Base-by-base conservation (phyloP, 176 grass and related monocot species). In the Luzula sylvatica region DNA sequence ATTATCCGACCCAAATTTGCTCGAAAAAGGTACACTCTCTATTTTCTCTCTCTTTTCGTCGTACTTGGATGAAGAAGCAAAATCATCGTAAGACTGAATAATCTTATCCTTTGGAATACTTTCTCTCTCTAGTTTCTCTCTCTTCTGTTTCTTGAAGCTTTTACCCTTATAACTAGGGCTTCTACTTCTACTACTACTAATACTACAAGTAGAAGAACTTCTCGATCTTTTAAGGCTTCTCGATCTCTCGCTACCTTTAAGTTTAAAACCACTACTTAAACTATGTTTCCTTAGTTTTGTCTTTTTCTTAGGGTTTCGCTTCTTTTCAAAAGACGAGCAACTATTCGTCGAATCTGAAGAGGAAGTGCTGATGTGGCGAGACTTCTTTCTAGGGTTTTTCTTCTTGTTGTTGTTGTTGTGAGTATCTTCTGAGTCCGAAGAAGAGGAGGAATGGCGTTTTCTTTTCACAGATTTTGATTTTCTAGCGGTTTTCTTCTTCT, bases 191-290 rank as follows among this genome's bases (percentile, higher is more conserved):
- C 7, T 41, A 51, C 74, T 71, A 46, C 62, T 78, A 3, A 61
- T 48, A 65, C 38, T 32, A 50, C 62, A 64, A 61, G 76, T 82
- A 7, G 46, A 69, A 16, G 59, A 72, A 55, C 78, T 78, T 45
- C 35, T 38, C 0, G 61, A 68, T 25, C 56, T 61, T 27, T 8
- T 39, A 27, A 4, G 11, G 21, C 66, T 73, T 25, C 53, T 72
- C 26, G 55, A 61, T 42, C 65, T 85, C 23, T 57, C 68, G 57
- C 66, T 93, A 6, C 5, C 55, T 6, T 69, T 78, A 16, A 40
- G 59, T 65, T 56, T 86, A 47, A 8, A 70, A 44, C 23, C 38
- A 67, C 54, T 76, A 75, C 41, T 70, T 39, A 73, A 52, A 27
- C 43, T 38, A 26, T 53, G 61, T 71, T 52, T 89, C 11, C 72